Conservation (phyloP, 2,329 filamentous ascomycete genomes). For the Acarospora socialis region DNA sequence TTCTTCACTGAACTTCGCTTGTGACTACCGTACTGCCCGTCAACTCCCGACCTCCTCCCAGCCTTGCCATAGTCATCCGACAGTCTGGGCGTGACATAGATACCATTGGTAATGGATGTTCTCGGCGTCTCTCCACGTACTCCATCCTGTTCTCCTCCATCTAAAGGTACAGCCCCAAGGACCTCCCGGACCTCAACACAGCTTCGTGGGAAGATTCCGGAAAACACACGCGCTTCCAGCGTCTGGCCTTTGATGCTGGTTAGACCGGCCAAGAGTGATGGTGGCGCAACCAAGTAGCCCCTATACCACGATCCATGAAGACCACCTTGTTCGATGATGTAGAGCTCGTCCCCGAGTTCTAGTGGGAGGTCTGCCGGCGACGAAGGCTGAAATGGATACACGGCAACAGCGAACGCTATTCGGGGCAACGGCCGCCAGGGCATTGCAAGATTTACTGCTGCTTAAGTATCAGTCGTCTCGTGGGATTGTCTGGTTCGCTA, state of each 20-base stretch:
- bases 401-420: constrained; percentile 95
- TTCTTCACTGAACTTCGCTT: too few relatives aligned
- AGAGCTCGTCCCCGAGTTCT: constrained; percentile 94
- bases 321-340: constrained; percentile 94
- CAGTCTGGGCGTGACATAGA: constrained; percentile 18
- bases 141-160: constrained; percentile 23
- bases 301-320: constrained; percentile 78
- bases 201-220: constrained; percentile 90
- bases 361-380: constrained; percentile 83
- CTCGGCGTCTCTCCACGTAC: constrained; percentile 18
- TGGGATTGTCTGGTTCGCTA: too few relatives aligned
- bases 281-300: constrained; percentile 87
- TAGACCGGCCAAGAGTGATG: constrained; percentile 78
- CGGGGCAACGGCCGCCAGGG: constrained; percentile 94
- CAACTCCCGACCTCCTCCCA: too few relatives aligned
- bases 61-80: too few relatives aligned
- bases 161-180: constrained; percentile 56
- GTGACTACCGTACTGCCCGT: too few relatives aligned
- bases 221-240: constrained; percentile 89
- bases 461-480: too few relatives aligned
- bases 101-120: constrained; percentile 23
- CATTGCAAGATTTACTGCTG: too few relatives aligned
- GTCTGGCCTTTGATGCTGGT: constrained; percentile 86
- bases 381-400: constrained; percentile 79
- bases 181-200: constrained; percentile 93